Conservation (phyloP, 2,329 filamentous ascomycete species). For the Ascochyta lentis region DNA sequence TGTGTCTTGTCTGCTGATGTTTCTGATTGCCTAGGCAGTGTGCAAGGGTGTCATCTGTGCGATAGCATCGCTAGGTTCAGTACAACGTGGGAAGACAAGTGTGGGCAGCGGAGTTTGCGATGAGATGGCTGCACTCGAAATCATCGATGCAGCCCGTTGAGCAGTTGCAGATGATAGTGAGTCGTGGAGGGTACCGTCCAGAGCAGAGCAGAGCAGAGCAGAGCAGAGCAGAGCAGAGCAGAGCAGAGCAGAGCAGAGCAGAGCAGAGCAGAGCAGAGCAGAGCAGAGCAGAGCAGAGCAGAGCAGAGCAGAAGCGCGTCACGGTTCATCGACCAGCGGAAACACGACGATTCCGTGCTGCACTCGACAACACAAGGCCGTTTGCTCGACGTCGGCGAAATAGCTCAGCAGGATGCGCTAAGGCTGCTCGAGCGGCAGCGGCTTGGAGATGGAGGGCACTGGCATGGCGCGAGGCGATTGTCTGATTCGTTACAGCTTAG, state of each 20-base stretch:
- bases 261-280: neutral
- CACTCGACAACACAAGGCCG: neutral
- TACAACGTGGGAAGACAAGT: conserved; percentile 10
- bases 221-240: neutral
- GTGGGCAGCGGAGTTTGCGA: conserved; percentile 4
- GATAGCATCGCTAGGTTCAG: conserved; percentile 8
- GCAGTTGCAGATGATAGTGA: conserved; percentile 4
- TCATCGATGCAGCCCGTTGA: neutral
- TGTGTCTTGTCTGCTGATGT: conserved; percentile 27
- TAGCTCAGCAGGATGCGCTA: neutral
- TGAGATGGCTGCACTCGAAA: conserved; percentile 6
- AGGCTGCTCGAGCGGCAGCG: conserved; percentile 16
- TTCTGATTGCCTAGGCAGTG: conserved; percentile 22
- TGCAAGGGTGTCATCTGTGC: conserved; percentile 32
- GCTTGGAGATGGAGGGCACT: conserved; percentile 13
- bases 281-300: neutral
- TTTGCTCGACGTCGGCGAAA: neutral
- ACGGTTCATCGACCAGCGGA: too few species aligned
- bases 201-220: neutral
- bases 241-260: neutral
- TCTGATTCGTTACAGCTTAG: conserved; percentile 14
- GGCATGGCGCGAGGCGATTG: conserved; percentile 10
- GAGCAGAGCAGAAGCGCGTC: neutral
- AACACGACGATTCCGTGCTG: neutral
- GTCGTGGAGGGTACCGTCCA: neutral